phyloP scores from a whole-genome alignment of 257 asterid genomes.

The Solanum etuberosum region DNA sequence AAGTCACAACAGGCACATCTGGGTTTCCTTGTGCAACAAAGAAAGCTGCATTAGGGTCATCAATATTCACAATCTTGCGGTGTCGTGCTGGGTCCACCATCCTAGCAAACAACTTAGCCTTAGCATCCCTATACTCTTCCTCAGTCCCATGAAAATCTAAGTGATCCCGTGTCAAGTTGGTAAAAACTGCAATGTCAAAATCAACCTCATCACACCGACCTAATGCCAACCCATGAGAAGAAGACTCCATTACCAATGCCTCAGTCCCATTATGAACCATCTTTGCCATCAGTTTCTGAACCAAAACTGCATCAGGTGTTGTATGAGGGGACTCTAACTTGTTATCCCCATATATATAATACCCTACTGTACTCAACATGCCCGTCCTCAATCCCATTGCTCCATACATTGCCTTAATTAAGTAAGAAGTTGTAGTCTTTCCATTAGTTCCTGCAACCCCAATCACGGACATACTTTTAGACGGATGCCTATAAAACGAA shows the following conservation, averaged over 20 bases:
- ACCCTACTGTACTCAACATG: constrained; percentile 70
- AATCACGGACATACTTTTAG: constrained; percentile 61
- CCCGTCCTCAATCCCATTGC: constrained; percentile 97
- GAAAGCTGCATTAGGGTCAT: constrained; percentile 65
- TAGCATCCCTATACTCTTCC: constrained; percentile 56
- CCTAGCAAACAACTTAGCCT: constrained; percentile 56
- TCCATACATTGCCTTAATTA: constrained; percentile 76
- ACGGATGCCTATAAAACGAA: constrained; percentile 74
- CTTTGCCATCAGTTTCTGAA: constrained; percentile 86
- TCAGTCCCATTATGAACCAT: constrained; percentile 88
- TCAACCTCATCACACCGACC: constrained; percentile 77
- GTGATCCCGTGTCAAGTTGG: constrained; percentile 64
- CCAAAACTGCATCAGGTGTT: constrained; percentile 56
- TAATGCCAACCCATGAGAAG: constrained; percentile 46
- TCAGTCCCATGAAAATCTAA: constrained; percentile 61
- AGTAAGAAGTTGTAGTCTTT: constrained; percentile 53
- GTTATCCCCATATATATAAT: constrained; percentile 74
- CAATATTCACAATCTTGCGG: constrained; percentile 74
- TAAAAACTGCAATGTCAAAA: constrained; percentile 83
- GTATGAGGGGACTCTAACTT: constrained; percentile 42
- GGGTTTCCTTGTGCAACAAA: constrained; percentile 69
- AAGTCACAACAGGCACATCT: constrained; percentile 77
- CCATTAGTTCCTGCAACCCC: constrained; percentile 85
- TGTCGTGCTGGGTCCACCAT: constrained; percentile 83
- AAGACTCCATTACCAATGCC: constrained; percentile 85